Conservation (phyloP, 371 early-diverging fungal species). For the Mortierella sp. region DNA sequence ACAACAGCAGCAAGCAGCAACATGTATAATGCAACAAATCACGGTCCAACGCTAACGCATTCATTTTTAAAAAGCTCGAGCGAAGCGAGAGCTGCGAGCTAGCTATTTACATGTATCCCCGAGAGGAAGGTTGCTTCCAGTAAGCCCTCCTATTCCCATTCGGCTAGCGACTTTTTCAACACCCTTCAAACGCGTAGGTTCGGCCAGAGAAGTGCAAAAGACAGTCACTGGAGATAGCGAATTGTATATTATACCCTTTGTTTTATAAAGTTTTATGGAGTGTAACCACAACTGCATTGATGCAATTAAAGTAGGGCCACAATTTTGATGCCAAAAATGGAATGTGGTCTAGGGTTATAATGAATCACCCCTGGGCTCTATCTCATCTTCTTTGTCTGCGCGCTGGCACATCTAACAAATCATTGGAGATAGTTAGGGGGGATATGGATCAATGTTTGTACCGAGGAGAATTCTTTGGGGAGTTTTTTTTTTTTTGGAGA, state of each 20-base stretch:
- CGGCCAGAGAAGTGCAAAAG: too few relatives aligned
- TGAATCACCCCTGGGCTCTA: constrained; percentile 32
- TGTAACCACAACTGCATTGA: too few relatives aligned
- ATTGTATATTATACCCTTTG: neutral
- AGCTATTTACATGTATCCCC: neutral
- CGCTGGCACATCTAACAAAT: constrained; percentile 57
- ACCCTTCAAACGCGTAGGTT: too few relatives aligned
- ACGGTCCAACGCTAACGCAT: neutral
- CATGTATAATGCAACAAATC: neutral
- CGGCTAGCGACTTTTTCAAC: neutral
- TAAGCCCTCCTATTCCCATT: neutral
- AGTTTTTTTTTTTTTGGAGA: neutral
- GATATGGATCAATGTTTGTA: neutral
- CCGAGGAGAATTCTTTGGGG: neutral
- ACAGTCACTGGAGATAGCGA: too few relatives aligned
- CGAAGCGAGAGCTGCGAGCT: neutral
- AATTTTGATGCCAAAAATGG: neutral
- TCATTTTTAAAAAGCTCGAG: neutral
- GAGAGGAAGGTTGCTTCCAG: neutral
- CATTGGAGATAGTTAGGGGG: neutral
- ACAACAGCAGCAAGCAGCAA: neutral
- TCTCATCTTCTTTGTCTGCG: constrained; percentile 58
- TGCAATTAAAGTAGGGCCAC: too few relatives aligned
- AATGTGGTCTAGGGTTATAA: constrained; percentile 6
- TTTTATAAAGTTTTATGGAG: too few relatives aligned